These are phyloP conservation scores for Sechiopsis laciniata DNA, from an alignment of 306 rosid genomes.

Conservation along the genomic window DNA sequence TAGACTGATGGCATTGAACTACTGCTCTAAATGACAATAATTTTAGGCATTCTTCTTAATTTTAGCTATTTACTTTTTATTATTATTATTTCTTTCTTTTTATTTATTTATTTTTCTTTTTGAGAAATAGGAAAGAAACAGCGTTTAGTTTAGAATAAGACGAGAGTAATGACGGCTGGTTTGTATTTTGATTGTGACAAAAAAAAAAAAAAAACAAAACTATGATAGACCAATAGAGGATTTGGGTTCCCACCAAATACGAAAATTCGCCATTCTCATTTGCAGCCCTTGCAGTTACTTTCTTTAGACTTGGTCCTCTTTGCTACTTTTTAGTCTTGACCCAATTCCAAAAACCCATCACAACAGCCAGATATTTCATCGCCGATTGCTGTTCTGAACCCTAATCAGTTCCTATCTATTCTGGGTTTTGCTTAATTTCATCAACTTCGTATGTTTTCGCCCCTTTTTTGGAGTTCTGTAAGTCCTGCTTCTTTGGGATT, in stretches of 20 bases:
- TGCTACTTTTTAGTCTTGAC: conserved; percentile 13
- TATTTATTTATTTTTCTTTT: too few species aligned
- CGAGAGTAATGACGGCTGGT: conserved; percentile 7
- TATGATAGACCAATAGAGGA: conserved; percentile 5
- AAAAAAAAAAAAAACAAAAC: neutral
- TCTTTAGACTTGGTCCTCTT: conserved; percentile 15
- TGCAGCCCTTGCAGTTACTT: conserved; percentile 11
- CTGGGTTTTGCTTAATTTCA: conserved; percentile 18
- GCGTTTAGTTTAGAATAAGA: neutral
- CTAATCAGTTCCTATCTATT: neutral
- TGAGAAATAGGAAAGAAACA: neutral
- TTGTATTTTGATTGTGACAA: neutral
- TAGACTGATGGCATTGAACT: too few species aligned
- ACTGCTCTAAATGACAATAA: too few species aligned
- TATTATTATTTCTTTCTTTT: too few species aligned
- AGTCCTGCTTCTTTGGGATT: neutral
- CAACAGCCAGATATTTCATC: neutral
- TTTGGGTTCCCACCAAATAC: conserved; percentile 12
- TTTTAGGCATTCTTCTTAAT: too few species aligned
- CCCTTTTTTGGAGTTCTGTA: neutral
- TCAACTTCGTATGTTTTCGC: conserved; percentile 4
- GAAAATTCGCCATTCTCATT: neutral
- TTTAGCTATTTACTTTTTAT: too few species aligned
- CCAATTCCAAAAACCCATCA: neutral
- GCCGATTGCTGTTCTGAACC: neutral